Conservation (phyloP, 2,329 filamentous ascomycete genomes). For the Tolypocladium pustulatum region DNA sequence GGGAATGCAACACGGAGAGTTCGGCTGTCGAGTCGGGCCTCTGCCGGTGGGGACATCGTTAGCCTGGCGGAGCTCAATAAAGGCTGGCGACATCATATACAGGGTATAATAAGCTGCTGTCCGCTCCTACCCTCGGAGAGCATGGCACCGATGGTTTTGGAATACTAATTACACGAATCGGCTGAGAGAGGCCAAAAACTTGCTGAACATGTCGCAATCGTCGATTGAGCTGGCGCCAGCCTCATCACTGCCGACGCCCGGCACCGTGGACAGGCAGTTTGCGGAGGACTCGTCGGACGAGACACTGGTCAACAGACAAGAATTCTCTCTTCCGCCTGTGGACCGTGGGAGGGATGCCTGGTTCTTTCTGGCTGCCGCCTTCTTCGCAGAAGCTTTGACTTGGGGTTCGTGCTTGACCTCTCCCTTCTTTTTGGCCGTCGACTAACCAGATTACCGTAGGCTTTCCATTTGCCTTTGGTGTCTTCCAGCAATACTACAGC, state of each 20-base stretch:
- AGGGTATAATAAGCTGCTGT: neutral
- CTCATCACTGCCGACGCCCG: neutral
- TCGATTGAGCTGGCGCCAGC: neutral
- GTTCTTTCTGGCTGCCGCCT: constrained; percentile 21
- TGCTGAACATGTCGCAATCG: neutral
- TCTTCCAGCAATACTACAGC: constrained; percentile 62
- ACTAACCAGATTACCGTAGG: constrained; percentile 34
- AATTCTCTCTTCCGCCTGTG: constrained; percentile 15
- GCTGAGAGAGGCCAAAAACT: neutral
- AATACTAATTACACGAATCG: neutral
- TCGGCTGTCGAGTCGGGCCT: neutral
- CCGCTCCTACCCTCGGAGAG: neutral
- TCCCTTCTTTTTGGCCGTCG: neutral
- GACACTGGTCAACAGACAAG: neutral
- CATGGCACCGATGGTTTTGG: neutral
- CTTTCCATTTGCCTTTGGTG: constrained; percentile 57
- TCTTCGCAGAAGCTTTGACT: constrained; percentile 20
- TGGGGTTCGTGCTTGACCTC: constrained; percentile 15
- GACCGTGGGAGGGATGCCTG: constrained; percentile 23
- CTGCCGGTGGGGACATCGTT: neutral
- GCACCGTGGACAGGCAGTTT: neutral
- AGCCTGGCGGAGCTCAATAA: too few species aligned
- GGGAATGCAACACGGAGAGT: neutral
- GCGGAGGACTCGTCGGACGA: neutral
- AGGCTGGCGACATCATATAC: neutral